A percentile compares a stretch with the other conserved stretches of the same genome.
These are phyloP conservation scores for Phytophthora meadii DNA, from an alignment of 352 stramenopile genomes.

Conservation along the genomic window DNA sequence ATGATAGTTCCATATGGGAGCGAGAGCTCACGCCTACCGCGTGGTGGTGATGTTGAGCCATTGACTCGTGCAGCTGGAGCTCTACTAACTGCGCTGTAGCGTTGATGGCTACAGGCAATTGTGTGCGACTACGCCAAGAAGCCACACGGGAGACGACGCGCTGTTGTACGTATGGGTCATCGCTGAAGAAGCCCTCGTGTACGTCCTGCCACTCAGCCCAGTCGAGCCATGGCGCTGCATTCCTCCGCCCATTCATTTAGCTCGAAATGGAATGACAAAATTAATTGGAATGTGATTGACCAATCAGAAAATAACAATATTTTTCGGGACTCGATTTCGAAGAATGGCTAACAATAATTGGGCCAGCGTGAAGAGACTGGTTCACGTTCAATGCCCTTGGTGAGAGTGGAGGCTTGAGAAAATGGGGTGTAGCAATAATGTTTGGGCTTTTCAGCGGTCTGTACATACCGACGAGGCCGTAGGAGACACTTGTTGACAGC, in stretches of 20 bases:
- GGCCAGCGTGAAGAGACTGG: not conserved
- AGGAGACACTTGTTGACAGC: constrained; percentile 76
- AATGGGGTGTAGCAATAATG: no score
- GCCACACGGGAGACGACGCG: constrained; percentile 65
- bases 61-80: constrained; percentile 72
- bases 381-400: no score
- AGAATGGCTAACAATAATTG: constrained; percentile 23
- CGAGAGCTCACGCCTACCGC: constrained; percentile 70
- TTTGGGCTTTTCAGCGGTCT: constrained; percentile 40
- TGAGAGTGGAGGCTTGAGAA: not conserved
- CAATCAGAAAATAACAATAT: constrained; percentile 29
- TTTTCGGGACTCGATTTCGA: constrained; percentile 14
- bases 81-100: constrained; percentile 80
- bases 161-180: constrained; percentile 50
- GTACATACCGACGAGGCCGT: constrained; percentile 71
- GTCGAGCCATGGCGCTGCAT: constrained; percentile 63
- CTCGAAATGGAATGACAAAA: not conserved
- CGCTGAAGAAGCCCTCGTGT: constrained; percentile 63
- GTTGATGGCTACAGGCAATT: constrained; percentile 83
- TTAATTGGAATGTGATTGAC: constrained; percentile 5
- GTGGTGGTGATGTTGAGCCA: constrained; percentile 74
- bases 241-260: constrained; percentile 61
- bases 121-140: constrained; percentile 69
- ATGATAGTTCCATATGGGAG: constrained; percentile 82
- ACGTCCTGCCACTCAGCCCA: constrained; percentile 83